Evolutionary conservation across 768 basidiomycete genomes (phyloP), one percentile per base, ranked within the genome.

Genomic region (Podaxis mareebaensis): DNA sequence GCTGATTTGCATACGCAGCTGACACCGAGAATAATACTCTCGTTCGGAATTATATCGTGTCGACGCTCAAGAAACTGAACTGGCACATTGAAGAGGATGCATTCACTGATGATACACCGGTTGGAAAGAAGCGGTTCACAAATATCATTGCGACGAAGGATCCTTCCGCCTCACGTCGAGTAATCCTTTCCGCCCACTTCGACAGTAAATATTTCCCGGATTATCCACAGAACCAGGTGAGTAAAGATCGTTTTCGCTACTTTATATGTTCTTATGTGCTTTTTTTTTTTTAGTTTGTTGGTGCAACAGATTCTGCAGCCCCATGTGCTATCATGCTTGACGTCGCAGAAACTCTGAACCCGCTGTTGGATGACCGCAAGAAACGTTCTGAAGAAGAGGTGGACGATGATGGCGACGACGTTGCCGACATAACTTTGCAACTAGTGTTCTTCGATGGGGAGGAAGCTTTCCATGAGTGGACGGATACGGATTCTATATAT

Each of bases 401-500:
- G 15, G 86, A 86, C 12, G 87, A 88, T 11, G 58, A 67, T 17
- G 65, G 64, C 39, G 64, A 65, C n/a, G 92, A 93, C 58, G 77
- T 88, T 13, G 85, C 85, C 0, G 90, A 92, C 61, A 93, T 91
- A 20, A 96, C 96, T 3, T 75, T 99, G 8, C 95, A 97, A 72
- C 78, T 99, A 8, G 82, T 99, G 10, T 96, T 99, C 73, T 96
- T 99, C 63, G 97, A 99, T 69, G 97, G 97, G 2, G 97, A 99
- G 75, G 97, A 99, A 75, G 97, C 97, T 0, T 98, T 96, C 75
- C 81, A 86, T 53, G 80, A 85, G 28, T 99, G 96, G 96, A 94
- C 93, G 2, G 83, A 81, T 33, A 86, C 84, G 2, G 96, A 99
- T 75, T 96, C 93, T 1, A 88, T 94, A 48, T 99, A 99, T 72